Conservation (phyloP, 2,329 filamentous ascomycete genomes). For the Fusarium sp. region DNA sequence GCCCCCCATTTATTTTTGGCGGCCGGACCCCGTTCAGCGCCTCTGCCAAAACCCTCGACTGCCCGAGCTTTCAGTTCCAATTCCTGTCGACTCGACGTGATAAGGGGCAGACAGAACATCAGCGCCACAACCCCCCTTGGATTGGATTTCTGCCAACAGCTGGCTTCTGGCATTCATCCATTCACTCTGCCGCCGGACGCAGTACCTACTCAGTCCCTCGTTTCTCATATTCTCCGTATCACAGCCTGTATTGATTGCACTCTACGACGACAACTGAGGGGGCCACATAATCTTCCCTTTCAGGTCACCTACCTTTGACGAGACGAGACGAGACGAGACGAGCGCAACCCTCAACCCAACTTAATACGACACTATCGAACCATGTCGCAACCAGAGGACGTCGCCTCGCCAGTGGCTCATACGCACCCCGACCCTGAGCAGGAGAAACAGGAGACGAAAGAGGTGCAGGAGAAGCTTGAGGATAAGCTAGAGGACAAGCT, state of each 20-base stretch:
- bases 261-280: conserved; percentile 37
- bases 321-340: conserved; percentile 25
- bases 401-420: conserved; percentile 41
- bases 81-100: conserved; percentile 32
- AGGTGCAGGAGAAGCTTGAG: conserved; percentile 7
- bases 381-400: conserved; percentile 52
- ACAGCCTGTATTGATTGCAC: conserved; percentile 25
- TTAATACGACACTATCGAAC: conserved; percentile 18
- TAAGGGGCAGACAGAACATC: conserved; percentile 42
- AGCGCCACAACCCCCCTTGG: conserved; percentile 43
- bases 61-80: conserved; percentile 34
- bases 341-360: conserved; percentile 11
- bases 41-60: conserved; percentile 33
- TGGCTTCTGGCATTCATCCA: conserved; percentile 43
- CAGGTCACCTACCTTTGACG: conserved; percentile 18
- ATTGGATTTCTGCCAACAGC: conserved; percentile 40
- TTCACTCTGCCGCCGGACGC: conserved; percentile 39
- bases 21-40: conserved; percentile 17
- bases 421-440: conserved; percentile 16
- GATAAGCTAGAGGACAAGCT: not conserved
- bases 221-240: conserved; percentile 27
- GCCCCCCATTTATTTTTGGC: conserved; percentile 39
- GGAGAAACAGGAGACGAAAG: conserved; percentile 19
- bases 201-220: conserved; percentile 29
- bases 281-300: conserved; percentile 34